A percentile compares a stretch with the other conserved stretches of the same genome.
Evolutionary conservation across 768 basidiomycete genomes (phyloP).

Genomic region (Pleurotus pulmonarius): DNA sequence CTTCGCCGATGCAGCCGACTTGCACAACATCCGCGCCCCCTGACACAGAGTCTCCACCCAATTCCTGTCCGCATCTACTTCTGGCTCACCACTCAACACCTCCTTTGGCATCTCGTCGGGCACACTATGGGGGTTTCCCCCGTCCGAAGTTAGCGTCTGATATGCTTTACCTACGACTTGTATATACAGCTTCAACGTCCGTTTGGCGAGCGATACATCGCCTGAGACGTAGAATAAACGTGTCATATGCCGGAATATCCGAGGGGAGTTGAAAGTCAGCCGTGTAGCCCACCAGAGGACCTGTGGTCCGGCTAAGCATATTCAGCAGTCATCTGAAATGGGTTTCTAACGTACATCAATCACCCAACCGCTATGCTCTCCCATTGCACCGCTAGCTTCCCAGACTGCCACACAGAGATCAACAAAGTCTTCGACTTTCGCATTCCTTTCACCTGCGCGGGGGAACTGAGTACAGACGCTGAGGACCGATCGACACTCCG

Average conservation of each 20-base stretch:
- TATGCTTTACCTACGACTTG: conserved; percentile 83
- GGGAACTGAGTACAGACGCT: conserved; percentile 74
- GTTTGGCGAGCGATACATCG: conserved; percentile 60
- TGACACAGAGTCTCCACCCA: conserved; percentile 80
- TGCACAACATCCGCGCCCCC: conserved; percentile 76
- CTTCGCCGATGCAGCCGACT: conserved; percentile 29
- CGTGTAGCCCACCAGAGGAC: conserved; percentile 93
- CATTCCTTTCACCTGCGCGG: conserved; percentile 73
- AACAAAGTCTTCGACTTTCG: conserved; percentile 78
- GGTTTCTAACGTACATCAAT: conserved; percentile 59
- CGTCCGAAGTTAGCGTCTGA: conserved; percentile 47
- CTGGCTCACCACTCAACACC: conserved; percentile 13
- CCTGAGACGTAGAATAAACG: conserved; percentile 63
- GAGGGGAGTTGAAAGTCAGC: conserved; percentile 90
- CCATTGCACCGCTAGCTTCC: conserved; percentile 67
- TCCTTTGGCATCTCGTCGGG: conserved; percentile 3
- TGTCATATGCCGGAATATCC: conserved; percentile 81
- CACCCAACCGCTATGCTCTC: conserved; percentile 70
- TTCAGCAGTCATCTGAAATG: background rate
- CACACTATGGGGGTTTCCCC: conserved; percentile 11
- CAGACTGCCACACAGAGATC: conserved; percentile 79
- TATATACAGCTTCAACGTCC: conserved; percentile 77
- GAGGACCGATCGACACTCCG: conserved; percentile 69
- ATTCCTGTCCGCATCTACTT: conserved; percentile 56
- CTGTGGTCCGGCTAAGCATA: conserved; percentile 27